A percentile compares a stretch with the other conserved stretches of the same genome.
Evolutionary conservation across 2,329 filamentous ascomycete genomes (phyloP).

Genomic region (Aspergillus fischeri): DNA sequence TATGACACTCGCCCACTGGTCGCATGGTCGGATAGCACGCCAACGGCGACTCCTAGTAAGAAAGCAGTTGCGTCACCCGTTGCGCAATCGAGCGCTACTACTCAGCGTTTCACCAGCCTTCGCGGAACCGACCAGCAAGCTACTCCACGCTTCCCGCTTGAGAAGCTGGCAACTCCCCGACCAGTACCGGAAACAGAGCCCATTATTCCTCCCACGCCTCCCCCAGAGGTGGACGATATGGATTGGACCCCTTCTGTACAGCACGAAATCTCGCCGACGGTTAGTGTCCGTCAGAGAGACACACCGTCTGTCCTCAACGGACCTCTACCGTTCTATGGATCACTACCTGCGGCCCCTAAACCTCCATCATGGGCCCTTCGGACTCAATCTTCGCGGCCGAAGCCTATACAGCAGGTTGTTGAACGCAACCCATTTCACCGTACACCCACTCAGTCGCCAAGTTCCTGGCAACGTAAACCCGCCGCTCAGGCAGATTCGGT

Average conservation of each 20-base stretch:
- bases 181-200: conserved; percentile 17
- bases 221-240: conserved; percentile 43
- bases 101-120: conserved; percentile 12
- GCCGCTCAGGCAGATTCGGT: conserved; percentile 20
- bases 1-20: conserved; percentile 41
- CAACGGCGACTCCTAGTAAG: conserved; percentile 24
- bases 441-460: conserved; percentile 23
- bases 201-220: conserved; percentile 32
- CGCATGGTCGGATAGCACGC: conserved; percentile 37
- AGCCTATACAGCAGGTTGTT: conserved; percentile 33
- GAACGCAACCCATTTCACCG: conserved; percentile 37
- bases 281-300: conserved; percentile 28
- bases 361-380: conserved; percentile 40
- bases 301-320: conserved; percentile 27
- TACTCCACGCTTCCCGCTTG: conserved; percentile 36
- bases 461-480: conserved; percentile 15
- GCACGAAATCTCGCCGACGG: conserved; percentile 30
- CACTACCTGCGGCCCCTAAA: conserved; percentile 37
- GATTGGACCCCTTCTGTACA: conserved; percentile 48
- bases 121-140: conserved; percentile 11
- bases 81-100: conserved; percentile 10
- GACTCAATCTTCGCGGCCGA: conserved; percentile 23
- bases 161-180: conserved; percentile 33
- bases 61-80: conserved; percentile 16
- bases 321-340: conserved; percentile 42